Evolutionary conservation across 1,284 basidiomycete genomes (phyloP).

Genomic region (Lentinula novae-zelandiae): DNA sequence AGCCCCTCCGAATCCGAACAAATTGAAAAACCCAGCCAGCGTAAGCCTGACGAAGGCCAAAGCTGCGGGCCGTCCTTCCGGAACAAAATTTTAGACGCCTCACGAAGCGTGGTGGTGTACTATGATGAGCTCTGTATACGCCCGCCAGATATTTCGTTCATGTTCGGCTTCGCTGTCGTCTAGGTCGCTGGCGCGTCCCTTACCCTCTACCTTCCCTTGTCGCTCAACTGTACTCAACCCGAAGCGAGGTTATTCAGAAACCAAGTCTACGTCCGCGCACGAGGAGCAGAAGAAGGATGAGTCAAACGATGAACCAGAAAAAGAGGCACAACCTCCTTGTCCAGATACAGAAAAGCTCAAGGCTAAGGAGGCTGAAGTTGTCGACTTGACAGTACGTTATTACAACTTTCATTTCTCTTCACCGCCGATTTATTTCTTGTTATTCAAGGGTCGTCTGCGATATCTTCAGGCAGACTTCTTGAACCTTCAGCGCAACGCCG

Average conservation of each 20-base stretch:
- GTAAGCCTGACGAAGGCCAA: background rate
- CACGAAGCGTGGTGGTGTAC: constrained; percentile 5
- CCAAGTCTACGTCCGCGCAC: constrained; percentile 27
- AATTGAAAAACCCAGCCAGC: background rate
- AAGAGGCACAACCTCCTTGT: background rate
- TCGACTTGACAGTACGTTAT: constrained; percentile 68
- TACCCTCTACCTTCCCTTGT: constrained; percentile 22
- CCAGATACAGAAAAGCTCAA: constrained; percentile 47
- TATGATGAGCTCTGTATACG: constrained; percentile 47
- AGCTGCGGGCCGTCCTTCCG: background rate
- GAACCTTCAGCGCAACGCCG: constrained; percentile 89
- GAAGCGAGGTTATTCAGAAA: constrained; percentile 3
- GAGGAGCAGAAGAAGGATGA: constrained; percentile 26
- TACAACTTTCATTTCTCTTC: background rate
- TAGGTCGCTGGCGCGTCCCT: constrained; percentile 38
- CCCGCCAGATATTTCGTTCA: constrained; percentile 51
- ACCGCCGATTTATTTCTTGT: background rate
- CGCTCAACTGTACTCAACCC: constrained; percentile 20
- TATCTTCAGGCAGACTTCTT: constrained; percentile 94
- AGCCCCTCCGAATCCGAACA: background rate
- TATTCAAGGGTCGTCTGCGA: constrained; percentile 70
- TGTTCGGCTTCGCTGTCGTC: constrained; percentile 53
- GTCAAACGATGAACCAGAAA: constrained; percentile 21
- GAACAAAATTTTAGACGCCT: background rate
- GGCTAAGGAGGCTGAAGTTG: constrained; percentile 68